Base-by-base conservation (phyloP, 106 monocot genomes). In the Vanilla planifolia region DNA sequence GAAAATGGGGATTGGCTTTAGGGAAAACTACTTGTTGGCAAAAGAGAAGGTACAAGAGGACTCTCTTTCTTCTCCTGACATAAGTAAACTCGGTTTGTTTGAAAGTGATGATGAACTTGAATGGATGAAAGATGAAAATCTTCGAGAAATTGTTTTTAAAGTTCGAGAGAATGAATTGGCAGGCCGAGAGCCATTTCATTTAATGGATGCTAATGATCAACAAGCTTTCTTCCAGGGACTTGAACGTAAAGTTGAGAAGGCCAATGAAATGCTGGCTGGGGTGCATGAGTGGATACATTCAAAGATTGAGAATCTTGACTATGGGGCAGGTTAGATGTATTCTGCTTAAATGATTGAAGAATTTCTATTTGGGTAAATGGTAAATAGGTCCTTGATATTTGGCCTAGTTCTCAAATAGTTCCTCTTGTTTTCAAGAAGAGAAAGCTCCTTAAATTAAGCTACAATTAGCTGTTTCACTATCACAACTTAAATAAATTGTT, bases 101-200 rank as follows among this genome's bases (percentile, higher is more conserved):
- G 59, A 29, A 37, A 65, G 60, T 32, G 65, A 79, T 63, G 85
- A 79, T 16, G 81, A 85, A 71, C 68, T 85, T 71, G 85, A 82
- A 73, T 91, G 90, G 85, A 91, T 85, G 90, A 80, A 74, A 55
- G 82, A 91, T 79, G 82, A 82, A 19, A 74, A 68, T 29, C 90
- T 91, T 65, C 59, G 67, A 28, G 76, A 85, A 28, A 91, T 85
- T 77, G 90, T 91, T 25, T 69, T 91, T 59, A 64, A 77, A 85
- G 90, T 91, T 6, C 70, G 77, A 19, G 85, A 85, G 22, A 91
- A 91, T 72, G 90, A 91, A 36, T 65, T 91, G 60, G 60, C 82
- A 8, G 90, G 90, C 17, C 46, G 63, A 15, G 85, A 85, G 48
- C 90, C 90, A 75, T 91, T 91, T 59, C 77, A 91, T 61, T 74